Evolutionary conservation across 2,329 filamentous ascomycete genomes (phyloP), one percentile per base, ranked within the genome.

Genomic region (Myriosclerotinia curreyana): DNA sequence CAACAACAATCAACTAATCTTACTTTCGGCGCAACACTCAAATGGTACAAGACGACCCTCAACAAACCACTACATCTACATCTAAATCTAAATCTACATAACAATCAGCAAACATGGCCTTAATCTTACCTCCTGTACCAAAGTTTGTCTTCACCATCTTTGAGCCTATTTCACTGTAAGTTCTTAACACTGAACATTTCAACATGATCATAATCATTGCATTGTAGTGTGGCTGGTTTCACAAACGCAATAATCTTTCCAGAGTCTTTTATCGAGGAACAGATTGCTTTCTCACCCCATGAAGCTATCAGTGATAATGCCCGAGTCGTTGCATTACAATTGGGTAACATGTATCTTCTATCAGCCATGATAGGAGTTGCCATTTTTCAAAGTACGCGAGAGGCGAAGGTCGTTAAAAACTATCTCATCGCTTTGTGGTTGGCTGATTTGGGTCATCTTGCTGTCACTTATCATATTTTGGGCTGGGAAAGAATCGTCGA

Each of bases 331-430:
- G 69, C 70, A 5, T 65, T 67, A 17, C 71, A 73, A 67, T 68
- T 92, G 20, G 88, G 86, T 52, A 92, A 92, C 70, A 74, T 86
- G 25, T 91, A 91, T 70, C 81, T 87, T 0, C 79, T 91, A 15
- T 78, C 90, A 55, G 85, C 83, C 66, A 77, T 91, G 64, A 74
- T 90, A 5, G 88, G 85, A 3, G 72, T 90, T 9, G 86, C 82
- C 5, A 80, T 91, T 20, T 78, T 90, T 15, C 84, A 85, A 71
- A 82, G 83, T 7, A 89, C 85, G 2, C 83, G 78, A 17, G 88
- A 92, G 76, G 75, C 83, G 61, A 85, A 79, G 67, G 86, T 91
- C 2, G 82, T 91, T 36, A 81, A 82, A 54, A 86, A 83, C 72
- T 92, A 91, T 71, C 77, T 92, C 36, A 74, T 87, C 59, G 87